Evolutionary conservation across 805 yeast species (phyloP).

Genomic region (Wickerhamia fluorescens): DNA sequence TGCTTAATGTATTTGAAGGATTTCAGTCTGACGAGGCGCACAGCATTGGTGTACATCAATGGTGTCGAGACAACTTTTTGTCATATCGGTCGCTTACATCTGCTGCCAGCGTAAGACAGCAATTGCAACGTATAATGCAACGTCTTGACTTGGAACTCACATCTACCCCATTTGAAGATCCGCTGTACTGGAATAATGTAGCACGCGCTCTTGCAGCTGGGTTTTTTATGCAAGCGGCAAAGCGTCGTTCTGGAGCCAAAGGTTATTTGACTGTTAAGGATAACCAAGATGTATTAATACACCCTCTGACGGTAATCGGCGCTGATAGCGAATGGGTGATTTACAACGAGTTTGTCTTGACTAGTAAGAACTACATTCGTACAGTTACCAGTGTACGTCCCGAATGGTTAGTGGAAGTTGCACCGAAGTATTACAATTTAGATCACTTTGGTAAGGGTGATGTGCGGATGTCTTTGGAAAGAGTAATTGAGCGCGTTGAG

Average conservation of each 20-base stretch:
- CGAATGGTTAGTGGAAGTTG: slow-evolving; percentile 83
- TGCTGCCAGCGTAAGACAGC: slow-evolving; percentile 83
- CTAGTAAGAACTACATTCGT: slow-evolving; percentile 88
- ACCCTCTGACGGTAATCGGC: slow-evolving; percentile 88
- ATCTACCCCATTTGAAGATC: slow-evolving; percentile 55
- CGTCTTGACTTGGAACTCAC: slow-evolving; percentile 66
- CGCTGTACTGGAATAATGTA: slow-evolving; percentile 65
- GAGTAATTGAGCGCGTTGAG: slow-evolving; percentile 27
- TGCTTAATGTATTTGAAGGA: slow-evolving; percentile 82
- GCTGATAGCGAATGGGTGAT: slow-evolving; percentile 89
- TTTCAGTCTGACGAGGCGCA: slow-evolving; percentile 70
- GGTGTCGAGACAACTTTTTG: slow-evolving; percentile 90
- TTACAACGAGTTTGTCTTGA: slow-evolving; percentile 91
- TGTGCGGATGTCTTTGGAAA: slow-evolving; percentile 60
- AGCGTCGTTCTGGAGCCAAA: slow-evolving; percentile 67
- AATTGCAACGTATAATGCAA: slow-evolving; percentile 78
- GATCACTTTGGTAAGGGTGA: slow-evolving; percentile 63
- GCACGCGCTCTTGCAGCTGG: slow-evolving; percentile 87
- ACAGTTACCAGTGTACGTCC: slow-evolving; percentile 89
- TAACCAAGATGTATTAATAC: slow-evolving; percentile 90
- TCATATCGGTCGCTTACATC: slow-evolving; percentile 76
- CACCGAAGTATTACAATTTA: slow-evolving; percentile 64
- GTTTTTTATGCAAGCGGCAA: slow-evolving; percentile 97
- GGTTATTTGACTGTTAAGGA: slow-evolving; percentile 92
- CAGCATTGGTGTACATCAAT: slow-evolving; percentile 57